Percentiles rank a stretch among this genome's conserved stretches.
Conservation (phyloP, 1,284 basidiomycete genomes). For the Sporisorium exsertum region DNA sequence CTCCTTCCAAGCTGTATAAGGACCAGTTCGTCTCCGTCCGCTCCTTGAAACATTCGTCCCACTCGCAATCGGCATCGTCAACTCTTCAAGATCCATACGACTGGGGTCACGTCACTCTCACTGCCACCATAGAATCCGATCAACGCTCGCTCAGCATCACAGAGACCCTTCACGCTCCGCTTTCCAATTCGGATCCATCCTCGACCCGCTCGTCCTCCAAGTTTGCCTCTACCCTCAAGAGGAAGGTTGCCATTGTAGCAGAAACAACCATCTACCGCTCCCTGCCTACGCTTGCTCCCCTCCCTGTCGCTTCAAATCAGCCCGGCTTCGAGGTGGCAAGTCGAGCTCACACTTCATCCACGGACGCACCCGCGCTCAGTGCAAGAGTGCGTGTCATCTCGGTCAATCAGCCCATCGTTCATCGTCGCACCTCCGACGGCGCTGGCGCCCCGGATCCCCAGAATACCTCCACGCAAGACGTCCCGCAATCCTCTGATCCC, state of each 20-base stretch:
- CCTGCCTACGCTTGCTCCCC: not conserved
- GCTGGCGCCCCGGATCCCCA: not conserved
- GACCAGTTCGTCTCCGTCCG: conserved; percentile 44
- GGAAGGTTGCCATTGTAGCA: conserved; percentile 19
- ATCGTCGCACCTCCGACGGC: conserved; percentile 6
- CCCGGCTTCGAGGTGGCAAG: conserved; percentile 24
- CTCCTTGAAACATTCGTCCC: conserved; percentile 7
- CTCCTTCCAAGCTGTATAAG: conserved; percentile 40
- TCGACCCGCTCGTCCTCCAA: not conserved
- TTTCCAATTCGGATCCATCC: not conserved
- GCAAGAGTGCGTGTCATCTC: conserved; percentile 34
- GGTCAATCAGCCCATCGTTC: conserved; percentile 30
- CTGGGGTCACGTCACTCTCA: conserved; percentile 27
- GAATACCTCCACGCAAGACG: not conserved
- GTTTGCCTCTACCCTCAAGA: conserved; percentile 14
- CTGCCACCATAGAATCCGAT: conserved; percentile 28
- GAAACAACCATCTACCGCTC: conserved; percentile 43
- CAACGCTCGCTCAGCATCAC: conserved; percentile 23
- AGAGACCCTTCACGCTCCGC: conserved; percentile 17
- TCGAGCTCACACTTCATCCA: conserved; percentile 2
- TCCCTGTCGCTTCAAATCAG: not conserved
- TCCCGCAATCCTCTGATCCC: not conserved
- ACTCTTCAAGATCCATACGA: conserved; percentile 1
- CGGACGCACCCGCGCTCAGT: conserved; percentile 12
- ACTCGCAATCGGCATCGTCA: not conserved